phyloP scores from a whole-genome alignment of 345 rosid genomes.

The Linum lewisii region DNA sequence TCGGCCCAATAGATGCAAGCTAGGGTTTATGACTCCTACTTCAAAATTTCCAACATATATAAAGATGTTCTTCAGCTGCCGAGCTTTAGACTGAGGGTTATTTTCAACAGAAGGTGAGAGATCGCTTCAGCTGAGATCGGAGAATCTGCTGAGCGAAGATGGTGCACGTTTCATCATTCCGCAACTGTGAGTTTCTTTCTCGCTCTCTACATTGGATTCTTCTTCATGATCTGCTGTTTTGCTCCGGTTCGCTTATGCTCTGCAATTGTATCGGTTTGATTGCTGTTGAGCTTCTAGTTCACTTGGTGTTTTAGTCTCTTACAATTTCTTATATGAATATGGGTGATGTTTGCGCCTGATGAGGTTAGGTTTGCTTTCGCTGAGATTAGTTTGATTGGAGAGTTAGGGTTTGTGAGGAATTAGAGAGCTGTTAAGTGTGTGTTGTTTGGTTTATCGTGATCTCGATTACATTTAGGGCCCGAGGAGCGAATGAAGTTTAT shows the following conservation, averaged over 20 bases:
- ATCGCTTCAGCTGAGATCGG: neutral
- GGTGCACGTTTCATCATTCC: conserved; percentile 3
- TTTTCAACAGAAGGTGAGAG: neutral
- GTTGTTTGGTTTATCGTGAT: too few species aligned
- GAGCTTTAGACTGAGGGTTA: neutral
- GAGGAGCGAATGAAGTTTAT: too few species aligned
- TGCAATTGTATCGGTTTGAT: neutral
- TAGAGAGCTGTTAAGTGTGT: too few species aligned
- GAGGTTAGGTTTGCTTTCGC: neutral
- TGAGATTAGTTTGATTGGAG: neutral
- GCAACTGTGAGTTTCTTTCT: conserved; percentile 1
- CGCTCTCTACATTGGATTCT: neutral
- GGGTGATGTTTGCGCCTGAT: neutral
- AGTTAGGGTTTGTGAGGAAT: neutral
- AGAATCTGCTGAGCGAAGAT: neutral
- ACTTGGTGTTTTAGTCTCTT: neutral
- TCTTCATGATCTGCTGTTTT: neutral
- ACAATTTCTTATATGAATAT: neutral
- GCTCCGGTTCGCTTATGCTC: neutral
- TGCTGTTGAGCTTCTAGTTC: neutral
- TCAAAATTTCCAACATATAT: neutral
- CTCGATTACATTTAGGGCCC: too few species aligned
- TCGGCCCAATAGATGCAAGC: neutral
- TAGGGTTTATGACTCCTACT: neutral
- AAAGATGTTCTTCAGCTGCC: neutral